Percentiles rank a stretch among this genome's conserved stretches.
Evolutionary conservation across 345 rosid genomes (phyloP).

Genomic region (Eucalyptus globulus): DNA sequence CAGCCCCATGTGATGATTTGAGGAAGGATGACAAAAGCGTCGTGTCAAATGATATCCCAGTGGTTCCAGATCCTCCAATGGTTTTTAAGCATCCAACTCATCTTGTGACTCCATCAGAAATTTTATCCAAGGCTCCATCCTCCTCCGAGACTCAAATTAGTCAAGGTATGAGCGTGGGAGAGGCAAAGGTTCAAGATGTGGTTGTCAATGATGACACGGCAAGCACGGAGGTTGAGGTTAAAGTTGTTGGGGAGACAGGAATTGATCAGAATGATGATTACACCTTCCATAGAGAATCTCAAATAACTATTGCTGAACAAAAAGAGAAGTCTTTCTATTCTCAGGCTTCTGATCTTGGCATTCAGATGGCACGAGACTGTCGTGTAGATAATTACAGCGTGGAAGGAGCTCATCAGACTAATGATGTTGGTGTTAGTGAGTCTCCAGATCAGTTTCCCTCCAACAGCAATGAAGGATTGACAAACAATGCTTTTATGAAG

Average conservation of each 20-base stretch:
- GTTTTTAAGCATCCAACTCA: slow-evolving; percentile 57
- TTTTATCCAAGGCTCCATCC: slow-evolving; percentile 31
- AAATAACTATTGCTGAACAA: slow-evolving; percentile 13
- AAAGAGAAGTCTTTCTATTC: slow-evolving; percentile 50
- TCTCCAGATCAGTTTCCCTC: slow-evolving; percentile 11
- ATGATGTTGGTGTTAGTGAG: slow-evolving; percentile 7
- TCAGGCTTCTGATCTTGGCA: slow-evolving; percentile 60
- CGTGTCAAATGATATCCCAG: slow-evolving; percentile 18
- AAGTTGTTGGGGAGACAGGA: slow-evolving; percentile 45
- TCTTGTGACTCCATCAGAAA: slow-evolving; percentile 63
- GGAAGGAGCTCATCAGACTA: slow-evolving; percentile 17
- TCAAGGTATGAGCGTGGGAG: slow-evolving; percentile 18
- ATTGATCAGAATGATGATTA: slow-evolving; percentile 14
- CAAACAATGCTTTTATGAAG: slow-evolving; percentile 17
- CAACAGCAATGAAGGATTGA: slow-evolving; percentile 8
- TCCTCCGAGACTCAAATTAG: slow-evolving; percentile 31
- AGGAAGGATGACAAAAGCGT: slow-evolving; percentile 22
- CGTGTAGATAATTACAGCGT: slow-evolving; percentile 13
- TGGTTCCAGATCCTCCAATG: slow-evolving; percentile 16
- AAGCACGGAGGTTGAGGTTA: slow-evolving; percentile 33
- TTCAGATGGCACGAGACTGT: slow-evolving; percentile 43
- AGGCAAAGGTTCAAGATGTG: slow-evolving; percentile 30
- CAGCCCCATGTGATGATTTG: slow-evolving; percentile 16
- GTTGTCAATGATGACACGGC: slow-evolving; percentile 20
- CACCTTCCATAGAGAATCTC: slow-evolving; percentile 17